These are phyloP conservation scores for Gamarada debralockiae DNA, from an alignment of 495 filamentous ascomycete species.

Conservation along the genomic window DNA sequence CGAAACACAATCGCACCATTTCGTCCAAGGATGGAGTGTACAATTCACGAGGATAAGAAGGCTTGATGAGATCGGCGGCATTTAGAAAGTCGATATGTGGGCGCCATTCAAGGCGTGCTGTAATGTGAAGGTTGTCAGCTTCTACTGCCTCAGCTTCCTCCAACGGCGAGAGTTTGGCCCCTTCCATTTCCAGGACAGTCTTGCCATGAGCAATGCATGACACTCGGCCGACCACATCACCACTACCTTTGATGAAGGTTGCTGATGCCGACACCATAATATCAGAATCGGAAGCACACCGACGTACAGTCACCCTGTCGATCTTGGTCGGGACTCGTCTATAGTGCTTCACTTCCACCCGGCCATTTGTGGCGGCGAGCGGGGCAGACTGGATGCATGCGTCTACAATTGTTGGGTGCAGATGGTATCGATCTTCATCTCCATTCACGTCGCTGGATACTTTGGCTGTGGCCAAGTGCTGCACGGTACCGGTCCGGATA, in stretches of 20 bases:
- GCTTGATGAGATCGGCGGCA: not conserved
- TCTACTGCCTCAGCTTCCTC: not conserved
- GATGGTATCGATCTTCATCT: not conserved
- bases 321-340: not conserved
- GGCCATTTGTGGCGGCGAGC: not conserved
- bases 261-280: not conserved
- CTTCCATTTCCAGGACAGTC: not conserved
- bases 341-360: not conserved
- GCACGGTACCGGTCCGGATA: conserved; percentile 20
- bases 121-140: conserved; percentile 27
- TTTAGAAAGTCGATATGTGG: conserved; percentile 8
- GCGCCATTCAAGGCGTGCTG: conserved; percentile 3
- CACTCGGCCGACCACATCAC: not conserved
- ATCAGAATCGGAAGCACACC: not conserved
- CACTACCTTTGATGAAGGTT: not conserved
- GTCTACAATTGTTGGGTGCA: conserved; percentile 4
- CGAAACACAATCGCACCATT: not conserved
- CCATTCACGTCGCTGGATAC: not conserved
- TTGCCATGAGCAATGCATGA: not conserved
- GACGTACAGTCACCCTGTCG: not conserved
- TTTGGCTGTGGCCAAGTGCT: conserved; percentile 6
- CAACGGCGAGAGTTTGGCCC: not conserved
- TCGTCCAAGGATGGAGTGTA: not conserved
- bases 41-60: not conserved
- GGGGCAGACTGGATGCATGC: not conserved